phyloP scores from a whole-genome alignment of 2,329 filamentous ascomycete genomes.

The Hawksworthiomyces lignivorus region DNA sequence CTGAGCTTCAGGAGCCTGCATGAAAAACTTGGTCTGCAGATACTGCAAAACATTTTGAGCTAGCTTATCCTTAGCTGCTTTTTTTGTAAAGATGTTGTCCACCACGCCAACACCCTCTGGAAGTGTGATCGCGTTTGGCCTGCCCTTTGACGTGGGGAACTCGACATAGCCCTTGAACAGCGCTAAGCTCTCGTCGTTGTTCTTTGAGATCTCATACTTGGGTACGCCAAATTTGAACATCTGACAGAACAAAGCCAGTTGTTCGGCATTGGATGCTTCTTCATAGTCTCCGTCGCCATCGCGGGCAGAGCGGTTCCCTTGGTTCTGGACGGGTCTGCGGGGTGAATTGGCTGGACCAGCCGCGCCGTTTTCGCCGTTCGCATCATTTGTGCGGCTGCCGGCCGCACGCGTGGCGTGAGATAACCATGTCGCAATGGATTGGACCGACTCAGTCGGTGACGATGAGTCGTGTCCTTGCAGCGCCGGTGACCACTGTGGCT shows the following conservation, averaged over 20 bases:
- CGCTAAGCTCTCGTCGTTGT: not conserved
- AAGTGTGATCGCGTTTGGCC: slow-evolving; percentile 11
- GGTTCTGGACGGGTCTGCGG: no score
- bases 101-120: slow-evolving; percentile 28
- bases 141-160: slow-evolving; percentile 25
- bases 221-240: slow-evolving; percentile 7
- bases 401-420: no score
- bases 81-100: slow-evolving; percentile 25
- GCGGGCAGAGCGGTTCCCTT: no score
- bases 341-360: no score
- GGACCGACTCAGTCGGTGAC: not conserved
- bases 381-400: no score
- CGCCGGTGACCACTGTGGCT: no score
- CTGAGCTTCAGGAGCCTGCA: no score
- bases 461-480: not conserved
- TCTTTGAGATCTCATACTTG: slow-evolving; percentile 1
- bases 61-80: slow-evolving; percentile 29
- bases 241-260: slow-evolving; percentile 17
- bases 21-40: slow-evolving; percentile 17
- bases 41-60: slow-evolving; percentile 31
- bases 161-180: slow-evolving; percentile 28
- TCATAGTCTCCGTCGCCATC: slow-evolving; percentile 9
- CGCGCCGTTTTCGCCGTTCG: no score
- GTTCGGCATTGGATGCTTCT: slow-evolving; percentile 14
- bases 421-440: slow-evolving; percentile 10